These are phyloP conservation scores for Cordia subcordata DNA, from an alignment of 257 asterid genomes.

Conservation along the genomic window DNA sequence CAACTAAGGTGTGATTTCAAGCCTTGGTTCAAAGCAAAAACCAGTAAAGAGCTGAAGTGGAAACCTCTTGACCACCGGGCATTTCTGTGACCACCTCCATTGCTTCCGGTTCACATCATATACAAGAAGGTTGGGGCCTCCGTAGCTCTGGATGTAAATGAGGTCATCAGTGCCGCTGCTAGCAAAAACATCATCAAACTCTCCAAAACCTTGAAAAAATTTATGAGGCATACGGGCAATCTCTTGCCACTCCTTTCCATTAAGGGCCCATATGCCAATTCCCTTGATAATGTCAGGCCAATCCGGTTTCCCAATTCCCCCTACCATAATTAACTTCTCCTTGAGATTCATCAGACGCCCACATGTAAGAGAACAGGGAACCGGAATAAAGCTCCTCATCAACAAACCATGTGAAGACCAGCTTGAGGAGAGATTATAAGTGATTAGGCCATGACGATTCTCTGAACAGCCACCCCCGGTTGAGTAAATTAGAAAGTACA, in stretches of 20 bases:
- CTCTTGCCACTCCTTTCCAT: slow-evolving; percentile 74
- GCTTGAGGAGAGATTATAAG: slow-evolving; percentile 37
- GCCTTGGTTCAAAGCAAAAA: slow-evolving; percentile 88
- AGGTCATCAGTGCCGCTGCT: slow-evolving; percentile 80
- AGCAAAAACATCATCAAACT: slow-evolving; percentile 85
- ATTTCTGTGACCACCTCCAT: slow-evolving; percentile 93
- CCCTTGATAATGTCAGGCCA: slow-evolving; percentile 83
- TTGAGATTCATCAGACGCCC: slow-evolving; percentile 85
- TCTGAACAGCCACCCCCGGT: slow-evolving; percentile 54
- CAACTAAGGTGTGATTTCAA: slow-evolving; percentile 55
- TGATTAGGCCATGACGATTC: slow-evolving; percentile 65
- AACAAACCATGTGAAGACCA: slow-evolving; percentile 36
- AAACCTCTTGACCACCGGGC: slow-evolving; percentile 78
- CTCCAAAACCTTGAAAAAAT: slow-evolving; percentile 90
- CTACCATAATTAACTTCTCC: slow-evolving; percentile 80
- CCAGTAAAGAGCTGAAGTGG: slow-evolving; percentile 95
- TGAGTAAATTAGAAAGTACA: slow-evolving; percentile 73
- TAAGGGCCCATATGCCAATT: slow-evolving; percentile 73
- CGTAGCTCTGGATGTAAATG: slow-evolving; percentile 88
- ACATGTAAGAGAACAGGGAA: slow-evolving; percentile 79
- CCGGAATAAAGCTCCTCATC: slow-evolving; percentile 60
- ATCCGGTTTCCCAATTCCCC: slow-evolving; percentile 80
- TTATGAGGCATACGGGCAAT: slow-evolving; percentile 80
- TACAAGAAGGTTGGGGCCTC: slow-evolving; percentile 74
- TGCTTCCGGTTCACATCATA: slow-evolving; percentile 51